Evolutionary conservation across 495 filamentous ascomycete genomes (phyloP).

Genomic region (Astrocystis sublimbata): DNA sequence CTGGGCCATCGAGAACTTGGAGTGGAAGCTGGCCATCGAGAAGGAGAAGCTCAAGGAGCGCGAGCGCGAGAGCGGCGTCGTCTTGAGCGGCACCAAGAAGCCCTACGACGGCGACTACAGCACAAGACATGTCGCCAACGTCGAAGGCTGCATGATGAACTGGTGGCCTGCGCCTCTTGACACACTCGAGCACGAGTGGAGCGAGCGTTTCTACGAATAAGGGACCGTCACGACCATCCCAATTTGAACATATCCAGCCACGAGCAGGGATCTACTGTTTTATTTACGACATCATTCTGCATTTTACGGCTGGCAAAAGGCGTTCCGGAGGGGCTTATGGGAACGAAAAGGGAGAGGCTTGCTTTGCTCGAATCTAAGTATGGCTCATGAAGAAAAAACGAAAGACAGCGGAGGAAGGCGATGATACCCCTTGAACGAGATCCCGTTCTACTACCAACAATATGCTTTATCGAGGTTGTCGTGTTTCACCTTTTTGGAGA

Average conservation of each 20-base stretch:
- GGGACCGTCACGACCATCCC: neutral
- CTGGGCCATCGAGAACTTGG: constrained; percentile 14
- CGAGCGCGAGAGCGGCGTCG: neutral
- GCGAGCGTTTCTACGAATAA: constrained; percentile 35
- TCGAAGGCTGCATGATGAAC: constrained; percentile 30
- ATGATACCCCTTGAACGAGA: constrained; percentile 17
- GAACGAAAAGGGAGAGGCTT: constrained; percentile 4
- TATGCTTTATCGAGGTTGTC: neutral
- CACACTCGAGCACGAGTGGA: constrained; percentile 27
- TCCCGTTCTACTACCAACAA: neutral
- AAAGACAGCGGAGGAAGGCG: neutral
- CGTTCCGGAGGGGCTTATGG: constrained; percentile 14
- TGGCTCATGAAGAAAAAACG: neutral
- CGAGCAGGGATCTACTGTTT: neutral
- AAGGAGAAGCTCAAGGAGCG: constrained; percentile 12
- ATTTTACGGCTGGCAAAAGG: neutral
- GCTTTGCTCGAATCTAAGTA: constrained; percentile 12
- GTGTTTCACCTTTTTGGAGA: neutral
- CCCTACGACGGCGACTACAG: neutral
- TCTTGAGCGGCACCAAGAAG: neutral
- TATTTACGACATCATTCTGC: neutral
- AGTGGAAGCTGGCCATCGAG: constrained; percentile 9
- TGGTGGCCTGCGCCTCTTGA: constrained; percentile 31
- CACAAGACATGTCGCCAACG: constrained; percentile 16
- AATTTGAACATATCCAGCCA: neutral